A percentile compares a stretch with the other conserved stretches of the same genome.
Evolutionary conservation across 2,329 filamentous ascomycete genomes (phyloP).

Genomic region (Penicillium expansum): DNA sequence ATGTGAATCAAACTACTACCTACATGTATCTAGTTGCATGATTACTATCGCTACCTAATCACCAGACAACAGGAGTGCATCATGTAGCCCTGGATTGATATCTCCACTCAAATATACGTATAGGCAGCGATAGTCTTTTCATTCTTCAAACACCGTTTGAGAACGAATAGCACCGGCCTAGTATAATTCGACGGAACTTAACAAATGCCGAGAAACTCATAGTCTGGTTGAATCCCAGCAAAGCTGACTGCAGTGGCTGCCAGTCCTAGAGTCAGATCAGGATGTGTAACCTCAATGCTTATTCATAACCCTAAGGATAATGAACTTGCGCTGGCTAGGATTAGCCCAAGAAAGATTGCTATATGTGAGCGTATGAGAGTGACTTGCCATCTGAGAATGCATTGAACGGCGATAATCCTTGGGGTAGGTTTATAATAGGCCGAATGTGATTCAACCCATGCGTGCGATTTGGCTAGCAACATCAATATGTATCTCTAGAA

Average conservation of each 20-base stretch:
- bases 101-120: slow-evolving; percentile 14
- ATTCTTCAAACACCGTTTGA: background rate
- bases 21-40: background rate
- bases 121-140: slow-evolving; percentile 19
- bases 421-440: too few species aligned
- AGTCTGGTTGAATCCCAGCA: background rate
- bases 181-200: background rate
- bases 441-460: background rate
- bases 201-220: background rate
- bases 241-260: background rate
- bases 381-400: background rate
- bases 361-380: background rate
- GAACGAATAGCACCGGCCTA: background rate
- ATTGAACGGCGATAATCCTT: too few species aligned
- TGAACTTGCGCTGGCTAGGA: background rate
- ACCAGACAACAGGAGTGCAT: slow-evolving; percentile 7
- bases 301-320: background rate
- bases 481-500: too few species aligned
- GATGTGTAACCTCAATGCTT: too few species aligned
- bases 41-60: background rate
- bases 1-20: background rate
- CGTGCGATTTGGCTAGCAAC: too few species aligned
- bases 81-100: slow-evolving; percentile 19
- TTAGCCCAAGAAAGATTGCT: background rate
- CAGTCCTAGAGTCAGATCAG: background rate